A percentile compares a stretch with the other conserved stretches of the same genome.
These are phyloP conservation scores for Neurospora sp. DNA, from an alignment of 495 filamentous ascomycete species.

Conservation along the genomic window DNA sequence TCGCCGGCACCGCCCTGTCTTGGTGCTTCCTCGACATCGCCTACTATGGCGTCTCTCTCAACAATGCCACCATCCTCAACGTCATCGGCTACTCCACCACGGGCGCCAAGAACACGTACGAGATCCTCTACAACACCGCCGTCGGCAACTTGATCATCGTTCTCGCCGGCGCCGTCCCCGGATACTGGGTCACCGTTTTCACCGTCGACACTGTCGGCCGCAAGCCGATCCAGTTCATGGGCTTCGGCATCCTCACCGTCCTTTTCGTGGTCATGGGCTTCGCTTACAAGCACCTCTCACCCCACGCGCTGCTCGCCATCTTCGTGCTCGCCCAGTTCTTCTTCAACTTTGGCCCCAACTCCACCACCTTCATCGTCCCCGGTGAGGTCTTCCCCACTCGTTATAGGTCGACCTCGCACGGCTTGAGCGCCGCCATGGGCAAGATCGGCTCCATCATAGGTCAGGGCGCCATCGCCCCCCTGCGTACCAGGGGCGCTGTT, in stretches of 20 bases:
- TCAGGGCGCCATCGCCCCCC: conserved; percentile 43
- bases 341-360: conserved; percentile 64
- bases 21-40: conserved; percentile 59
- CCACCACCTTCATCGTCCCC: conserved; percentile 84
- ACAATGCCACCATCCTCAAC: conserved; percentile 57
- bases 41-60: conserved; percentile 67
- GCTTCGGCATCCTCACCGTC: conserved; percentile 63
- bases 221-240: conserved; percentile 68
- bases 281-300: conserved; percentile 45
- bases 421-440: conserved; percentile 59
- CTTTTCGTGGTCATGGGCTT: conserved; percentile 67
- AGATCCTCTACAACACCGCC: conserved; percentile 57
- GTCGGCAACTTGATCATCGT: conserved; percentile 68
- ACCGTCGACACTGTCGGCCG: conserved; percentile 65
- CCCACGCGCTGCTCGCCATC: conserved; percentile 51
- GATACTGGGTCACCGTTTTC: conserved; percentile 66
- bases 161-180: conserved; percentile 65
- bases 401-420: conserved; percentile 75
- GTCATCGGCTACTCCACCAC: conserved; percentile 57
- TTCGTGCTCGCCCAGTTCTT: conserved; percentile 77
- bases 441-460: conserved; percentile 54
- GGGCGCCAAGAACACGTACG: conserved; percentile 46
- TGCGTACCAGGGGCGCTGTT: conserved; percentile 36
- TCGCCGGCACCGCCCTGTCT: conserved; percentile 68
- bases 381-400: conserved; percentile 86